phyloP scores from a whole-genome alignment of 371 early-diverging fungal genomes.

The Lichtheimia corymbifera region DNA sequence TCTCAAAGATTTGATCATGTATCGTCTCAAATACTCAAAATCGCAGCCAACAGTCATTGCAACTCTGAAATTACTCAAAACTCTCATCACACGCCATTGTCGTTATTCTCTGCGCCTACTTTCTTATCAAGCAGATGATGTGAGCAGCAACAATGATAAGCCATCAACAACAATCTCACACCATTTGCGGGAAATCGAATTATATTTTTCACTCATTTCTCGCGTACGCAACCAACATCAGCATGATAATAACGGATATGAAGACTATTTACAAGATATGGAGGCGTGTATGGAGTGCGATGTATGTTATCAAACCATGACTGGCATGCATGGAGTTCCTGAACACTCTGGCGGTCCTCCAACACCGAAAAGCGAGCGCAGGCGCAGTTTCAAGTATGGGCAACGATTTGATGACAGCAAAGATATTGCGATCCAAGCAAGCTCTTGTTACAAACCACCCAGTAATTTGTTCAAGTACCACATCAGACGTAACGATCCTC shows the following conservation, averaged over 20 bases:
- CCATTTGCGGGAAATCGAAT: constrained; percentile 66
- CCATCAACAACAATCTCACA: constrained; percentile 51
- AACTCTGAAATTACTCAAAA: constrained; percentile 78
- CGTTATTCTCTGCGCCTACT: constrained; percentile 72
- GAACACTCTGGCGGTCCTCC: constrained; percentile 14
- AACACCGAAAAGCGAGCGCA: constrained; percentile 41
- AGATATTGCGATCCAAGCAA: constrained; percentile 1
- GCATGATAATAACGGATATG: constrained; percentile 67
- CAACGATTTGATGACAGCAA: constrained; percentile 46
- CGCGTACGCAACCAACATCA: constrained; percentile 56
- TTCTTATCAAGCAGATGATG: constrained; percentile 59
- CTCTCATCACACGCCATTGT: constrained; percentile 76
- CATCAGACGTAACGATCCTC: constrained; percentile 61
- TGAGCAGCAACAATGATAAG: constrained; percentile 18
- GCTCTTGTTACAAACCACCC: constrained; percentile 5
- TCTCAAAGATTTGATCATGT: constrained; percentile 77
- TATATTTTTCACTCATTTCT: constrained; percentile 71
- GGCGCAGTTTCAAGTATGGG: constrained; percentile 65
- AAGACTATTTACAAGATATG: constrained; percentile 78
- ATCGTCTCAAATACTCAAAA: constrained; percentile 65
- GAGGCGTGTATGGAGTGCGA: constrained; percentile 67
- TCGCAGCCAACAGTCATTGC: constrained; percentile 80
- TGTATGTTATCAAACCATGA: constrained; percentile 55
- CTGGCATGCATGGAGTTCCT: constrained; percentile 18
- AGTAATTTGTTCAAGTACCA: constrained; percentile 45